These are phyloP conservation scores for Mrakia hoshinonis DNA, from an alignment of 768 basidiomycete genomes.

Conservation along the genomic window DNA sequence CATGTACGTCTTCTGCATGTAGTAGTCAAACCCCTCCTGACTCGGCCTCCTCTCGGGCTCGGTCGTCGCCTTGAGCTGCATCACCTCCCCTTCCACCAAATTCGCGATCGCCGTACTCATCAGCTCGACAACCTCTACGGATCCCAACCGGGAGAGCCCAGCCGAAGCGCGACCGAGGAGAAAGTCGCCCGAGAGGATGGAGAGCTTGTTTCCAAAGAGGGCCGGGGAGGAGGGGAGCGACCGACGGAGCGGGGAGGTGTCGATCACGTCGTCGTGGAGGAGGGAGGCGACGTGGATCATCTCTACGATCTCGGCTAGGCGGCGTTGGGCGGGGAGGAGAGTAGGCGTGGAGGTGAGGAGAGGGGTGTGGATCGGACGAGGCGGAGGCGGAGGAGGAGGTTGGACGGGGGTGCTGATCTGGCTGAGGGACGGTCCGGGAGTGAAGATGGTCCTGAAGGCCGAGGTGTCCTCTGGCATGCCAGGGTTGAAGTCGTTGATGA, in stretches of 20 bases:
- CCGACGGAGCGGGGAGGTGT: conserved; percentile 63
- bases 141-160: conserved; percentile 75
- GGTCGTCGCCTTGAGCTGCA: conserved; percentile 52
- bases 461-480: conserved; percentile 66
- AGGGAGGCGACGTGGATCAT: conserved; percentile 96
- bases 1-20: conserved; percentile 85
- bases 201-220: conserved; percentile 82
- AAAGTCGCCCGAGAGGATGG: conserved; percentile 92
- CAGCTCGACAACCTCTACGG: conserved; percentile 83
- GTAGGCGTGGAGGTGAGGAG: conserved; percentile 40
- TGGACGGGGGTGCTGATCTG: conserved; percentile 42
- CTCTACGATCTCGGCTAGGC: conserved; percentile 91
- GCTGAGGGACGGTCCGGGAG: conserved; percentile 38
- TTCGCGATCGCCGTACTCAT: conserved; percentile 86
- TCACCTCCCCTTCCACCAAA: conserved; percentile 90
- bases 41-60: conserved; percentile 34
- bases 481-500: conserved; percentile 86
- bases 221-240: conserved; percentile 59
- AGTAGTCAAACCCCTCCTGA: conserved; percentile 47
- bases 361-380: conserved; percentile 38
- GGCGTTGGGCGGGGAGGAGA: conserved; percentile 76
- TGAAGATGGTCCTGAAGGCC: conserved; percentile 52
- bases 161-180: conserved; percentile 82
- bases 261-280: conserved; percentile 84
- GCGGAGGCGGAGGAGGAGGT: conserved; percentile 38